phyloP scores from a whole-genome alignment of 1,139 yeast species.

The Candida smagusa region DNA sequence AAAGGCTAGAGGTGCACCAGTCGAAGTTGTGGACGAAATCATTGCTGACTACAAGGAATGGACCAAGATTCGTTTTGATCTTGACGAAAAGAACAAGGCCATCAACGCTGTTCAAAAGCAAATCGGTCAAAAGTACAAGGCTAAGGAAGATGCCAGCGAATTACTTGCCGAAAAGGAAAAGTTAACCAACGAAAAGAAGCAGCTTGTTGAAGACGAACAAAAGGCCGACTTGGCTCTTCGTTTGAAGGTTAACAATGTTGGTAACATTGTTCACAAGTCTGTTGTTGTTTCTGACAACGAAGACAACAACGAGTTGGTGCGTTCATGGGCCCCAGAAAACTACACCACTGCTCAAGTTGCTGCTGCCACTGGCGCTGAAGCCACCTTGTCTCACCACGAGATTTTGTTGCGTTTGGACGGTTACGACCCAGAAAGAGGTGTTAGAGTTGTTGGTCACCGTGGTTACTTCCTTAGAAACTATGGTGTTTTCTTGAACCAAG shows the following conservation, averaged over 20 bases:
- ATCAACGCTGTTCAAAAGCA: slow-evolving; percentile 87
- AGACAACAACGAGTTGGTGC: slow-evolving; percentile 83
- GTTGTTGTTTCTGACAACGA: slow-evolving; percentile 88
- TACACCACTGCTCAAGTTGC: slow-evolving; percentile 60
- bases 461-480: slow-evolving; percentile 93
- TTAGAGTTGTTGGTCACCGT: slow-evolving; percentile 95
- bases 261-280: slow-evolving; percentile 89
- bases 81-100: slow-evolving; percentile 85
- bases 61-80: slow-evolving; percentile 88
- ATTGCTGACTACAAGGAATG: slow-evolving; percentile 86
- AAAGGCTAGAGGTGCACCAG: slow-evolving; percentile 90
- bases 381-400: slow-evolving; percentile 91
- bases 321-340: slow-evolving; percentile 77
- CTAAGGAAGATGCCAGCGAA: slow-evolving; percentile 90
- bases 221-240: slow-evolving; percentile 74
- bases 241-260: slow-evolving; percentile 80
- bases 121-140: slow-evolving; percentile 88
- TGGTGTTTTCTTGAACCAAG: slow-evolving; percentile 97
- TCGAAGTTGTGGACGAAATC: slow-evolving; percentile 93
- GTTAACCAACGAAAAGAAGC: slow-evolving; percentile 66
- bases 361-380: slow-evolving; percentile 71
- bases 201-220: slow-evolving; percentile 63
- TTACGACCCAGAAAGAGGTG: slow-evolving; percentile 98
- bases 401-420: slow-evolving; percentile 92
- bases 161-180: slow-evolving; percentile 77